These are phyloP conservation scores for Ophiostoma triangulosporum DNA, from an alignment of 2,329 filamentous ascomycete species.

Conservation along the genomic window DNA sequence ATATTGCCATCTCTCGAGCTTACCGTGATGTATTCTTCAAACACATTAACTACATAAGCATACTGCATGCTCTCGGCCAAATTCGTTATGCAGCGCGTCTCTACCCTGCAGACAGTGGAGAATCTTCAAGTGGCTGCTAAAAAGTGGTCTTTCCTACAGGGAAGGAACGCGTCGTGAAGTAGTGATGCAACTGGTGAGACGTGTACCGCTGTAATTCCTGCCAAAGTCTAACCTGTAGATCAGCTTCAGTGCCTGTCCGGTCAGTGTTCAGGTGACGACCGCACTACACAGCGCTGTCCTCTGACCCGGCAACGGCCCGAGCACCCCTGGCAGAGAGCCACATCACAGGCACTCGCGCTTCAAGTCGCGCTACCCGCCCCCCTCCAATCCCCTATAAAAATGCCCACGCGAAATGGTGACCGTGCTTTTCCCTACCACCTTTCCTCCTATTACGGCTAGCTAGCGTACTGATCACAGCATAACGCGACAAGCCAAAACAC, in stretches of 20 bases:
- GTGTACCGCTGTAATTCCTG: not conserved
- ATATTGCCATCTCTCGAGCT: too few relatives aligned
- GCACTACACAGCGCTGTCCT: not conserved
- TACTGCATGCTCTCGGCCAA: not conserved
- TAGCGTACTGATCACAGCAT: not conserved
- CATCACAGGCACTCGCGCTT: not conserved
- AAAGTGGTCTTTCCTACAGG: not conserved
- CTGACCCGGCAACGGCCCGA: conserved; percentile 3
- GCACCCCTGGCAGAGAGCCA: not conserved
- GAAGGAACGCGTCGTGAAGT: not conserved
- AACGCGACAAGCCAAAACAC: conserved; percentile 1
- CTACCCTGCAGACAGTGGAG: not conserved
- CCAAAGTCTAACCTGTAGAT: not conserved
- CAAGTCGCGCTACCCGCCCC: conserved; percentile 1
- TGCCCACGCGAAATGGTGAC: conserved; percentile 2
- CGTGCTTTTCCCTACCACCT: conserved; percentile 2
- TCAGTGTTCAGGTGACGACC: not conserved
- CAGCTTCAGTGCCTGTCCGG: not conserved
- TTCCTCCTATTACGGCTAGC: not conserved
- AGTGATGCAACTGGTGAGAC: not conserved
- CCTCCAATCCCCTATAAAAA: not conserved
- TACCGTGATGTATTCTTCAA: too few relatives aligned
- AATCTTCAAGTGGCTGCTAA: not conserved
- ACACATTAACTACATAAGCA: too few relatives aligned
- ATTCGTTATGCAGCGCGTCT: not conserved